Evolutionary conservation across 768 basidiomycete genomes (phyloP).

Genomic region (Wakefieldia striispora): DNA sequence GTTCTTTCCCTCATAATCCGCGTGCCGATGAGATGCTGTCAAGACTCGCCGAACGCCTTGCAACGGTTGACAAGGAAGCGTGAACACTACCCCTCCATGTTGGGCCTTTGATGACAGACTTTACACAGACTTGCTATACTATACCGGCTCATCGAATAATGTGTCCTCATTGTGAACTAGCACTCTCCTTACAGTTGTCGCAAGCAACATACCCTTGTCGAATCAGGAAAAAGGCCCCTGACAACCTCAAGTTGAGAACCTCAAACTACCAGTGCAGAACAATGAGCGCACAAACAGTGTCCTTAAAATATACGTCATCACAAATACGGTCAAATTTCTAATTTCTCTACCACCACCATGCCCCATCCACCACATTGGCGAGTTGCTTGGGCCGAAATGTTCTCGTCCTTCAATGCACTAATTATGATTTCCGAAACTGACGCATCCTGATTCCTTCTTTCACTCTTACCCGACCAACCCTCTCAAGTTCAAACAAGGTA

Average conservation of each 20-base stretch:
- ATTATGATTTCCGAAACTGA: too few relatives aligned
- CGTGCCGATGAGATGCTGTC: constrained; percentile 63
- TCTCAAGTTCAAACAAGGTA: too few relatives aligned
- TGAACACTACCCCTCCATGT: constrained; percentile 17
- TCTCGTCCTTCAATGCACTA: too few relatives aligned
- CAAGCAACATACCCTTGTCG: not conserved
- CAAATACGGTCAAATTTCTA: too few relatives aligned
- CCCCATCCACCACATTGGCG: too few relatives aligned
- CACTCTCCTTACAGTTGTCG: constrained; percentile 8
- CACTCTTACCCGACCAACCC: too few relatives aligned
- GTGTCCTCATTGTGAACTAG: constrained; percentile 8
- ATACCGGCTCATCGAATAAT: constrained; percentile 4
- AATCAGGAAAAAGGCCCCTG: not conserved
- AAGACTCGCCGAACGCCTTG: constrained; percentile 61
- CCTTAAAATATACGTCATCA: too few relatives aligned
- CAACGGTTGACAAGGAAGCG: constrained; percentile 51
- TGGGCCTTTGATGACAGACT: not conserved
- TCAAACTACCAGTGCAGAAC: not conserved
- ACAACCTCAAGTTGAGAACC: not conserved
- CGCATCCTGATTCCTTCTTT: too few relatives aligned
- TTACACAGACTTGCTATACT: not conserved
- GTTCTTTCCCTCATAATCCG: constrained; percentile 65
- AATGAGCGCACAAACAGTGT: too few relatives aligned
- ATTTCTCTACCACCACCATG: too few relatives aligned
- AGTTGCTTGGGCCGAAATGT: too few relatives aligned